Base-by-base conservation (phyloP, 2,329 filamentous ascomycete genomes). In the Penicillium sp. region DNA sequence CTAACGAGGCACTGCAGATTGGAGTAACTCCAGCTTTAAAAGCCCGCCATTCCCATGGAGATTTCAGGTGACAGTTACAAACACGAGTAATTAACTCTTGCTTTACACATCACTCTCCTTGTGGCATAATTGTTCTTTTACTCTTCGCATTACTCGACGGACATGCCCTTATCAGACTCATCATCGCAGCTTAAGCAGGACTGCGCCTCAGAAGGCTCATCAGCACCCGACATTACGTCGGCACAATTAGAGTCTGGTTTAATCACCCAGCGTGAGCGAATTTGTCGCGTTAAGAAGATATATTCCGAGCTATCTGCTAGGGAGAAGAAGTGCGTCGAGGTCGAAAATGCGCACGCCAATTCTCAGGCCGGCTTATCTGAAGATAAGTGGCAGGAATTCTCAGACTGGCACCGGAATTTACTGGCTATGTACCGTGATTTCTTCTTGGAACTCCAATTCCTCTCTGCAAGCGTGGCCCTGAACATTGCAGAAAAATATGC, bases 361-460 rank as follows among this genome's bases (percentile, higher is more conserved):
- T 57, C 26, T 73, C 69, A n/a, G 66, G 73, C 27, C 83, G n/a
- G n/a, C n/a, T n/a, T n/a, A n/a, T n/a, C n/a, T n/a, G n/a, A n/a
- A n/a, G n/a, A n/a, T n/a, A n/a, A n/a, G n/a, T n/a, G n/a, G n/a
- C n/a, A n/a, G n/a, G n/a, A n/a, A n/a, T n/a, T 90, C 44, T 86
- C 94, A 58, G 95, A 88, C 0, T 66, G 96, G 0, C 91, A 97
- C 56, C 76, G 88, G 1, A 91, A 88, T 0, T 65, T 95, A 0
- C 70, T 95, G 0, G 82, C 93, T 52, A 88, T 95, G 51, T 85
- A 90, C 48, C 85, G 90, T 48, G 88, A 91, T 52, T 91, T 91
- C 59, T 90, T 96, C 48, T 72, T 95, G 1, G 90, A 90, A 0
- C 87, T 82, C 0, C 90, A 96, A 56, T 90, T 96, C 61, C 90